Evolutionary conservation across 164 flowering plant species (phyloP).

Genomic region (Protea cynaroides): DNA sequence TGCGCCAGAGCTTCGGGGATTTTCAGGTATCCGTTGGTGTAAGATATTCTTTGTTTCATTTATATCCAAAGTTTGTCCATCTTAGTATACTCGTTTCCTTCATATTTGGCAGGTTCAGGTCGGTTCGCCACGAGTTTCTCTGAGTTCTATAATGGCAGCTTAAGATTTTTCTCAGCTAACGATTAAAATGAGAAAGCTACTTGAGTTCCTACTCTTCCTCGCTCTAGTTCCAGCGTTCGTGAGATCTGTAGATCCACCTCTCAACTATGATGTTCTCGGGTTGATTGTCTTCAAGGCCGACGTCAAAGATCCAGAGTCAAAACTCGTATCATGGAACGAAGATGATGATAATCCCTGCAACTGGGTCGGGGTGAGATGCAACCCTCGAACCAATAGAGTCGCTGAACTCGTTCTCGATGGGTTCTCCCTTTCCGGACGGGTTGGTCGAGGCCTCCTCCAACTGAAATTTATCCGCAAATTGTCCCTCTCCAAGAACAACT

Average conservation of each 20-base stretch:
- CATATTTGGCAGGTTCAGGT: not conserved
- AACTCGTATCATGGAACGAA: conserved; percentile 71
- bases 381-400: conserved; percentile 69
- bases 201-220: conserved; percentile 5
- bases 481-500: conserved; percentile 65
- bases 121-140: not conserved
- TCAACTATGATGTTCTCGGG: conserved; percentile 86
- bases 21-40: too few species aligned
- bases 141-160: conserved; percentile 11
- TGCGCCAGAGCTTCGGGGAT: not conserved
- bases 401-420: conserved; percentile 72
- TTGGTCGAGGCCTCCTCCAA: conserved; percentile 66
- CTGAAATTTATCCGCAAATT: conserved; percentile 55
- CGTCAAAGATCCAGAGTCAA: conserved; percentile 56
- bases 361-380: conserved; percentile 75
- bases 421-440: conserved; percentile 61
- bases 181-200: conserved; percentile 14
- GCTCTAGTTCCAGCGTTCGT: conserved; percentile 12
- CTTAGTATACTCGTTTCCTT: not conserved
- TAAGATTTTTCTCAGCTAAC: not conserved
- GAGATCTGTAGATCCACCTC: conserved; percentile 43
- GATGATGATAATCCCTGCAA: conserved; percentile 71
- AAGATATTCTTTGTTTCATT: not conserved
- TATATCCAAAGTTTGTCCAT: not conserved
- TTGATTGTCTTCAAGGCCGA: conserved; percentile 86